Evolutionary conservation across 192 early-diverging fungal genomes (phyloP).

Genomic region (Umbelopsis vinacea): DNA sequence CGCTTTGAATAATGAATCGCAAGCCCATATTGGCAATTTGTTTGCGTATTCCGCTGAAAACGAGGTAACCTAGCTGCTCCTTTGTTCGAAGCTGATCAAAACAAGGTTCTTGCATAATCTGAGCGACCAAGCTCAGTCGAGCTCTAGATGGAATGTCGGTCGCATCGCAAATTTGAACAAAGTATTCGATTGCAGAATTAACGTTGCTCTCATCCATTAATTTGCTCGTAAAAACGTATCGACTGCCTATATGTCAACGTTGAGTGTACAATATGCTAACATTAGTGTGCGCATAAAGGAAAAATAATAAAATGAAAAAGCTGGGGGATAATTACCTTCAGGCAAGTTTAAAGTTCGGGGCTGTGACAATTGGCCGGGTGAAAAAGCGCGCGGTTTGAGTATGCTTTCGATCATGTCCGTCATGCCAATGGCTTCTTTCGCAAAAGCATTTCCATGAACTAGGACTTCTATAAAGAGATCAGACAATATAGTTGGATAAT

Average conservation of each 20-base stretch:
- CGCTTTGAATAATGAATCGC: constrained; percentile 83
- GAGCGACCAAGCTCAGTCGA: constrained; percentile 63
- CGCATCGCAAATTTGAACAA: constrained; percentile 66
- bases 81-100: constrained; percentile 92
- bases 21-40: constrained; percentile 65
- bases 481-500: constrained; percentile 75
- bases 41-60: constrained; percentile 55
- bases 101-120: constrained; percentile 84
- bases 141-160: constrained; percentile 56
- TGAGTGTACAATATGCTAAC: too few species aligned
- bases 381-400: constrained; percentile 64
- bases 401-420: constrained; percentile 60
- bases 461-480: constrained; percentile 77
- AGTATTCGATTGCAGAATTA: constrained; percentile 86
- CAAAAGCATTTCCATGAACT: constrained; percentile 85
- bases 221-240: constrained; percentile 39
- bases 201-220: constrained; percentile 72
- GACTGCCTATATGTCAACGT: constrained; percentile 13
- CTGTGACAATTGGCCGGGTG: constrained; percentile 55
- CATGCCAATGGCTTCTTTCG: constrained; percentile 67
- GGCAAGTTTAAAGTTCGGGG: constrained; percentile 63
- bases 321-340: constrained; percentile 18
- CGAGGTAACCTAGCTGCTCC: constrained; percentile 76
- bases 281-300: too few species aligned
- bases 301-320: not conserved